Evolutionary conservation across 2,329 filamentous ascomycete species (phyloP).

Genomic region (Alternaria viburni): DNA sequence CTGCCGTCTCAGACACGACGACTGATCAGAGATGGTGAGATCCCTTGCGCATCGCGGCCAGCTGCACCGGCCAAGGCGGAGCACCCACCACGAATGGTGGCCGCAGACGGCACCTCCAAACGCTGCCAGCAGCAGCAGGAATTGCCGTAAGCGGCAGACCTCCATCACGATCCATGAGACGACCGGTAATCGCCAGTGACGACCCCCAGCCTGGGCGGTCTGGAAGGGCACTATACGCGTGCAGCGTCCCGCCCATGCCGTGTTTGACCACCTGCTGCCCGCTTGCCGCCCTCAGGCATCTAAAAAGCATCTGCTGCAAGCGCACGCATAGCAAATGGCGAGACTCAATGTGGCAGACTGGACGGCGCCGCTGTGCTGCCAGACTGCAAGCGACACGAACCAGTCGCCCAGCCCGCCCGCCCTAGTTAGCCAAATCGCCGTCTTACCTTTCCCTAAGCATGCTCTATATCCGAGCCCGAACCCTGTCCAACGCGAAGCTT

Average conservation of each 20-base stretch:
- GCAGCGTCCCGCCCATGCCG: conserved; percentile 38
- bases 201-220: conserved; percentile 25
- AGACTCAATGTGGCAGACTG: conserved; percentile 9
- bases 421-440: conserved; percentile 28
- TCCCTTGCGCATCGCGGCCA: conserved; percentile 31
- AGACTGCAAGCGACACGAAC: conserved; percentile 41
- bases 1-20: conserved; percentile 11
- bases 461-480: conserved; percentile 44
- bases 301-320: conserved; percentile 23
- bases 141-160: conserved; percentile 30
- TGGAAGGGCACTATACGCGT: conserved; percentile 33
- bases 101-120: conserved; percentile 20
- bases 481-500: conserved; percentile 44
- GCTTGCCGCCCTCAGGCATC: conserved; percentile 15
- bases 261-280: conserved; percentile 28
- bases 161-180: not conserved
- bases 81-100: conserved; percentile 23
- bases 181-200: conserved; percentile 22
- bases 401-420: conserved; percentile 20
- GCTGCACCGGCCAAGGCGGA: conserved; percentile 35
- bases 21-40: conserved; percentile 10
- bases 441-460: conserved; percentile 45
- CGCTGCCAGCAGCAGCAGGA: conserved; percentile 20
- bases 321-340: conserved; percentile 18
- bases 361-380: conserved; percentile 29